Evolutionary conservation across 176 grass and related monocot species (phyloP), one percentile per base, ranked within the genome.

Genomic region (Phragmites australis): DNA sequence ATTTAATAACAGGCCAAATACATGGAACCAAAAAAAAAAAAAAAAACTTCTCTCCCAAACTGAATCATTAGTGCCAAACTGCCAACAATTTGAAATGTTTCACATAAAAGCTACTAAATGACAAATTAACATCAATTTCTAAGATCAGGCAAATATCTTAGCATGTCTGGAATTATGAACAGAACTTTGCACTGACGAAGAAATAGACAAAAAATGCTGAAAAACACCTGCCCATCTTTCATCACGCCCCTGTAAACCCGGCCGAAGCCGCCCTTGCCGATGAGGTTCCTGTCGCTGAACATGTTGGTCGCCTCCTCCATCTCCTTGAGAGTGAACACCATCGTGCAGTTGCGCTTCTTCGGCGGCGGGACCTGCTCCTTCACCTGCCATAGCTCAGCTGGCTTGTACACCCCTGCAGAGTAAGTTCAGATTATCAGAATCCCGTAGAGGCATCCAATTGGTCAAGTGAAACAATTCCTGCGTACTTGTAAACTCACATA

Each of bases 301-400:
- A 72, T 86, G 52, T 69, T 70, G 64, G 93, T 96, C 1, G 97
- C 97, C 52, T 93, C 90, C 81, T 96, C 93, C 97, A 99, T 99
- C 88, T 99, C 90, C 82, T 93, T 99, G 53, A 99, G 87, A 53
- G 97, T 99, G 90, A 93, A 99, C 64, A 99, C 97, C 82, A 88
- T 84, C 7, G 97, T 96, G 79, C 86, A 81, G 69, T 74, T 95
- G 47, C 82, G 81, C 67, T 79, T 93, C 86, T 86, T 91, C 13
- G 79, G 81, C 19, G 80, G 74, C 53, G 61, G 42, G 25, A 56
- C 79, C 41, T 75, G 81, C 68, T 93, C 93, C 84, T 93, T 96
- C 49, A 73, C 82, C 80, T 93, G 87, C 97, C 97, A 99, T 45
- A 86, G 50, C 79, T 93, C 93, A 10, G 91, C 84, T 12, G 93